These are phyloP conservation scores for Alternaria novae-zelandiae DNA, from an alignment of 2,329 filamentous ascomycete genomes.

Conservation along the genomic window DNA sequence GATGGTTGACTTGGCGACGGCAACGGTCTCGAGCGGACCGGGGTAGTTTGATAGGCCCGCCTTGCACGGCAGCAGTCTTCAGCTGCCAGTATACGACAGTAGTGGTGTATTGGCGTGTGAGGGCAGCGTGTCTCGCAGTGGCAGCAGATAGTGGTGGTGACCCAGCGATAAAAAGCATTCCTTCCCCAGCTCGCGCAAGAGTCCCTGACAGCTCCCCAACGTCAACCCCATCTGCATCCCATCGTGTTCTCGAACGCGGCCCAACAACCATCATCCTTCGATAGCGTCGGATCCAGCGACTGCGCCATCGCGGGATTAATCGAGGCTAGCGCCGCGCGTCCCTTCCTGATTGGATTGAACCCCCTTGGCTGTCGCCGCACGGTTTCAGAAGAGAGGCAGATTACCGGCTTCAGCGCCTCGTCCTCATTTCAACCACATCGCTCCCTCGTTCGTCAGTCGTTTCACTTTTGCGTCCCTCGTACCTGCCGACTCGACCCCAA, in stretches of 20 bases:
- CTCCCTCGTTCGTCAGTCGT: slow-evolving; percentile 41
- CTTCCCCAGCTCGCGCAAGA: neutral
- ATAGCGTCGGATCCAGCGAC: slow-evolving; percentile 17
- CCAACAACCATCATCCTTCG: slow-evolving; percentile 26
- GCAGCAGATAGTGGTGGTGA: neutral
- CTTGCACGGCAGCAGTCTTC: slow-evolving; percentile 27
- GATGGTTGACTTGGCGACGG: neutral
- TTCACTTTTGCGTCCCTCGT: slow-evolving; percentile 37
- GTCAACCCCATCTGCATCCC: neutral
- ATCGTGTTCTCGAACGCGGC: slow-evolving; percentile 29
- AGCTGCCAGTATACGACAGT: slow-evolving; percentile 23
- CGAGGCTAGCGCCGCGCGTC: slow-evolving; percentile 36
- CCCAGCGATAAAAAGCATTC: neutral
- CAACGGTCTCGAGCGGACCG: slow-evolving; percentile 16
- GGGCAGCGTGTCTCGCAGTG: slow-evolving; percentile 13
- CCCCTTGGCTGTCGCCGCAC: slow-evolving; percentile 27
- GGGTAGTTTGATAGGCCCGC: slow-evolving; percentile 20
- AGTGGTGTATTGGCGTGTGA: slow-evolving; percentile 22
- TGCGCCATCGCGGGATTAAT: slow-evolving; percentile 10
- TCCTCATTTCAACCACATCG: slow-evolving; percentile 24
- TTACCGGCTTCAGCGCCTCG: slow-evolving; percentile 31
- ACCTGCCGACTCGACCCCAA: neutral
- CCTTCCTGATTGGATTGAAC: slow-evolving; percentile 32
- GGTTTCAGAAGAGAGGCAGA: slow-evolving; percentile 34
- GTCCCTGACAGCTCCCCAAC: neutral